These are phyloP conservation scores for Corchorus olitorius DNA, from an alignment of 345 rosid genomes.

Conservation along the genomic window DNA sequence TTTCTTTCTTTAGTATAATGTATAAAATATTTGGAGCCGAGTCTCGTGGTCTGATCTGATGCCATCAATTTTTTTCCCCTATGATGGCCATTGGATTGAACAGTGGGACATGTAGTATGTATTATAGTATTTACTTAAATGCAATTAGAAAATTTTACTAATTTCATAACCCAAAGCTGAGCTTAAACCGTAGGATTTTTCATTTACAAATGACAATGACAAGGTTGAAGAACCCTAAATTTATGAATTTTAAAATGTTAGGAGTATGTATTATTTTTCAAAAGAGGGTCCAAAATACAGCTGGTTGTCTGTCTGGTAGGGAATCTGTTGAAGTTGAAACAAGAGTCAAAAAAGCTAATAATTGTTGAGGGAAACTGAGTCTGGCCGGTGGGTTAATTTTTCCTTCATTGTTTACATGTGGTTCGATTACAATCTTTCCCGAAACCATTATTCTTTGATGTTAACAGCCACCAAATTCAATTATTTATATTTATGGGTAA, in stretches of 20 bases:
- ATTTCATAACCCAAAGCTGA: not conserved
- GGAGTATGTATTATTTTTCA: not conserved
- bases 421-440: not conserved
- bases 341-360: not conserved
- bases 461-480: slow-evolving; percentile 3
- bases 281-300: not conserved
- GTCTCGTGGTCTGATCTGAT: slow-evolving; percentile 26
- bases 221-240: not conserved
- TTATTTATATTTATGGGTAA: not conserved
- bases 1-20: not conserved
- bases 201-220: not conserved
- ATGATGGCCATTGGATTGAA: slow-evolving; percentile 29
- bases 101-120: slow-evolving; percentile 17
- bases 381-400: not conserved
- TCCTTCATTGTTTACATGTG: not conserved
- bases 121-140: not conserved
- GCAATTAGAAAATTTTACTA: no score
- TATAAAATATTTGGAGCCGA: slow-evolving; percentile 6
- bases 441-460: not conserved
- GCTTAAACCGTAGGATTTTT: not conserved
- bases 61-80: slow-evolving; percentile 29
- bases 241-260: not conserved
- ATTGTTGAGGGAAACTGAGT: not conserved
- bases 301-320: not conserved
- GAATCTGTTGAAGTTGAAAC: not conserved